Conservation (phyloP, 768 basidiomycete species). For the Serendipita vermifera region DNA sequence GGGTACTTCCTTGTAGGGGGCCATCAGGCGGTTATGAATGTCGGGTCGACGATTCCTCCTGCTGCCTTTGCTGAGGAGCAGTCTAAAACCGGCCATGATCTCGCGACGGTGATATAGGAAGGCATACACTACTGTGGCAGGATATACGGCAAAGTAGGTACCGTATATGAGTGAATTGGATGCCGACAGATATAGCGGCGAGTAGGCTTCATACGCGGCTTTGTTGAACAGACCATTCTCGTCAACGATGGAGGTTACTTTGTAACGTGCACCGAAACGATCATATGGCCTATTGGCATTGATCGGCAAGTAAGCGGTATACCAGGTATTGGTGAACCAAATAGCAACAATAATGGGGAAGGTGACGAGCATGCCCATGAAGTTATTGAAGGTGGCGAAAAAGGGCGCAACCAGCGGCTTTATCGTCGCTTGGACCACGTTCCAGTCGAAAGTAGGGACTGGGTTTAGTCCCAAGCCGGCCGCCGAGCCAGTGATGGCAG, state of each 20-base stretch:
- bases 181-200: constrained; percentile 29
- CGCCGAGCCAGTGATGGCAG: not conserved
- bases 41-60: constrained; percentile 20
- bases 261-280: constrained; percentile 30
- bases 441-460: constrained; percentile 28
- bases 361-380: no score
- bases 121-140: constrained; percentile 29
- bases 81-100: constrained; percentile 52
- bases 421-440: no score
- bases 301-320: constrained; percentile 29
- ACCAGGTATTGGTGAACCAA: constrained; percentile 28
- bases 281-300: constrained; percentile 47
- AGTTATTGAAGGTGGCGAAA: no score
- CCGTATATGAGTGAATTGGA: constrained; percentile 43
- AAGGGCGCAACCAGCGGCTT: no score
- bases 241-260: constrained; percentile 30
- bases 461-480: constrained; percentile 27
- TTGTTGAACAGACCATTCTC: constrained; percentile 23
- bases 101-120: constrained; percentile 46
- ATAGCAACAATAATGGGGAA: constrained; percentile 18
- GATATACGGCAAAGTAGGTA: constrained; percentile 32
- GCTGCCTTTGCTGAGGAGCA: constrained; percentile 43
- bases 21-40: constrained; percentile 19
- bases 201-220: constrained; percentile 24
- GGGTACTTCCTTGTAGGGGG: constrained; percentile 30